phyloP scores from a whole-genome alignment of 345 rosid genomes.

The Salix dunnii region DNA sequence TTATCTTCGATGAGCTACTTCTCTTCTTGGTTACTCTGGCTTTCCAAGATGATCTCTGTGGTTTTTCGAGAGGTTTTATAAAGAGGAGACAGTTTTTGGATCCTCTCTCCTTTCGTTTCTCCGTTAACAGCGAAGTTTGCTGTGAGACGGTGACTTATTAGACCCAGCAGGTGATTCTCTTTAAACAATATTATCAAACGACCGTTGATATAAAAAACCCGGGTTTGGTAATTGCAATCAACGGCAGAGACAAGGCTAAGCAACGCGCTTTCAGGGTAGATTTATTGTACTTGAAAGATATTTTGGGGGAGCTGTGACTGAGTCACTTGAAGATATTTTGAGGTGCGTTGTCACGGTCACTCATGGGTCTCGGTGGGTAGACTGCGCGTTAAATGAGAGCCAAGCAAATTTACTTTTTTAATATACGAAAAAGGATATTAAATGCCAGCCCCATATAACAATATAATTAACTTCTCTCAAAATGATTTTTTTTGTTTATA shows the following conservation, averaged over 20 bases:
- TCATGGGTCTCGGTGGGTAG: neutral
- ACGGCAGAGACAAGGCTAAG: neutral
- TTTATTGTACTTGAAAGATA: neutral
- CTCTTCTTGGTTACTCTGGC: no score
- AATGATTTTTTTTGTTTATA: no score
- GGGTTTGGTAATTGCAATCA: neutral
- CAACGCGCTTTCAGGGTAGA: neutral
- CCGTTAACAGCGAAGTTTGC: neutral
- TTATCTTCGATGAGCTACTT: neutral
- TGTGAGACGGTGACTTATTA: neutral
- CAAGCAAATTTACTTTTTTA: neutral
- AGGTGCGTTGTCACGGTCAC: no score
- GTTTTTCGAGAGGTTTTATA: neutral
- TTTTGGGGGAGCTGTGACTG: constrained; percentile 3
- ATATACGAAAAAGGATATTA: neutral
- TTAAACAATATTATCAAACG: neutral
- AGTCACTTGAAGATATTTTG: neutral
- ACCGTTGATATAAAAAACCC: neutral
- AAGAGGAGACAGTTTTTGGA: neutral
- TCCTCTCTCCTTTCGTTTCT: neutral
- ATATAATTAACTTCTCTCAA: neutral
- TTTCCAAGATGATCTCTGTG: neutral
- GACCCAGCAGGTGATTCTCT: neutral
- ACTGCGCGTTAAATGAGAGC: neutral
- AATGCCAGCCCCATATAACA: neutral